Evolutionary conservation across 2,329 filamentous ascomycete species (phyloP).

Genomic region (Orbilia brochopaga): DNA sequence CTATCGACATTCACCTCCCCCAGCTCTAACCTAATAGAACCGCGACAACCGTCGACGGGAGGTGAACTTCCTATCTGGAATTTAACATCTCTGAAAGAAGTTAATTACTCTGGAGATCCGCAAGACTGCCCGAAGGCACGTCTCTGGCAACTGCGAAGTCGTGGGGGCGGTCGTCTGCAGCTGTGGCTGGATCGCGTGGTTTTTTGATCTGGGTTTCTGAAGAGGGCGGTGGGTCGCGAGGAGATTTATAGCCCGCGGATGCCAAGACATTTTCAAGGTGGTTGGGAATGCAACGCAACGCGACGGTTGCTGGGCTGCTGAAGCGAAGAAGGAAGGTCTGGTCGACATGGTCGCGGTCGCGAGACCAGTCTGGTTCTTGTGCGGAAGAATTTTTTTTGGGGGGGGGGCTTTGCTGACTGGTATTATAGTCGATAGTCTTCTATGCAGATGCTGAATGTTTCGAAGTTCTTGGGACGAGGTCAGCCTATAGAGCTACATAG

Average conservation of each 20-base stretch:
- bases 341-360: no score
- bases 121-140: conserved; percentile 28
- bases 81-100: conserved; percentile 2
- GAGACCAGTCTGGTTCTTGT: no score
- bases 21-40: conserved; percentile 51
- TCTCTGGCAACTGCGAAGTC: conserved; percentile 52
- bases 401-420: no score
- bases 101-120: conserved; percentile 48
- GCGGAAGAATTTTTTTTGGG: no score
- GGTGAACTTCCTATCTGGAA: conserved; percentile 49
- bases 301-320: neutral
- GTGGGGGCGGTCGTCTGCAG: conserved; percentile 50
- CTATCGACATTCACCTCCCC: conserved; percentile 51
- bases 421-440: no score
- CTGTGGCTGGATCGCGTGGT: conserved; percentile 51
- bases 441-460: no score
- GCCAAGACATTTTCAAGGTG: conserved; percentile 31
- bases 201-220: conserved; percentile 48
- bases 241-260: conserved; percentile 8
- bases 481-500: no score
- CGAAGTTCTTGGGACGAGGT: no score
- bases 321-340: neutral
- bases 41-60: conserved; percentile 32
- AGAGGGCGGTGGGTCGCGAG: conserved; percentile 19
- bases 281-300: conserved; percentile 5